Percentiles rank a stretch among this genome's conserved stretches.
Evolutionary conservation across 2,329 filamentous ascomycete genomes (phyloP).

Genomic region (Aspergillus intermedius): DNA sequence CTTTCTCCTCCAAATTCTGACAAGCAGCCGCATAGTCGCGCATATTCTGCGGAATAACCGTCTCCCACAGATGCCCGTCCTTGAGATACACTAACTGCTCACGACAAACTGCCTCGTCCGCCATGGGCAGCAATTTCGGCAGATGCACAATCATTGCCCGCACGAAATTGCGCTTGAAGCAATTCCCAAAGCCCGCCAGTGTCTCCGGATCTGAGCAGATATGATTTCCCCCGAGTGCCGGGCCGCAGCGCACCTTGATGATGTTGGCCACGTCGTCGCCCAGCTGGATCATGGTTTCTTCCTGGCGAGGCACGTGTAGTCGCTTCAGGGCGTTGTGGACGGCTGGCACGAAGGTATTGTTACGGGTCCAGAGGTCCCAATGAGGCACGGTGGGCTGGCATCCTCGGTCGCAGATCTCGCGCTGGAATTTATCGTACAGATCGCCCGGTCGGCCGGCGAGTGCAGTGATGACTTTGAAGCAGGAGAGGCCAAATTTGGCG

Average conservation of each 20-base stretch:
- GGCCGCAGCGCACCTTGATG: conserved; percentile 26
- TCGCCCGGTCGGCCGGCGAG: conserved; percentile 25
- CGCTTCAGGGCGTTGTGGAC: conserved; percentile 27
- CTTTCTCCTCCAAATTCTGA: conserved; percentile 13
- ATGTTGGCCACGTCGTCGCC: conserved; percentile 30
- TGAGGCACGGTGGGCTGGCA: conserved; percentile 29
- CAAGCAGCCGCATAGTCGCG: conserved; percentile 28
- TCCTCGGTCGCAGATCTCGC: conserved; percentile 27
- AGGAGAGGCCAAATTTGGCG: conserved; percentile 53
- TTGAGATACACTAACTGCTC: conserved; percentile 25
- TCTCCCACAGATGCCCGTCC: conserved; percentile 26
- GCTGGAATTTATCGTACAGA: conserved; percentile 28
- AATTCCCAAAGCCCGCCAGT: conserved; percentile 28
- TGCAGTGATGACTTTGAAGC: conserved; percentile 79
- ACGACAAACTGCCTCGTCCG: conserved; percentile 23
- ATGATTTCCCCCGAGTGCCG: conserved; percentile 23
- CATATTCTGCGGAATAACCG: conserved; percentile 30
- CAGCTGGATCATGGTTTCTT: conserved; percentile 25
- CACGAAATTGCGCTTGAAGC: conserved; percentile 28
- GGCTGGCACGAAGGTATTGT: conserved; percentile 30
- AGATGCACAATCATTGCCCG: conserved; percentile 24
- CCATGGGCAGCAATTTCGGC: conserved; percentile 25
- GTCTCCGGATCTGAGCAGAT: conserved; percentile 27
- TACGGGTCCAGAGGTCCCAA: conserved; percentile 33
- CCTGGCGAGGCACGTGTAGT: conserved; percentile 23